A percentile compares a stretch with the other conserved stretches of the same genome.
phyloP scores from a whole-genome alignment of 2,329 filamentous ascomycete species.

The Xylariaceae sp. region DNA sequence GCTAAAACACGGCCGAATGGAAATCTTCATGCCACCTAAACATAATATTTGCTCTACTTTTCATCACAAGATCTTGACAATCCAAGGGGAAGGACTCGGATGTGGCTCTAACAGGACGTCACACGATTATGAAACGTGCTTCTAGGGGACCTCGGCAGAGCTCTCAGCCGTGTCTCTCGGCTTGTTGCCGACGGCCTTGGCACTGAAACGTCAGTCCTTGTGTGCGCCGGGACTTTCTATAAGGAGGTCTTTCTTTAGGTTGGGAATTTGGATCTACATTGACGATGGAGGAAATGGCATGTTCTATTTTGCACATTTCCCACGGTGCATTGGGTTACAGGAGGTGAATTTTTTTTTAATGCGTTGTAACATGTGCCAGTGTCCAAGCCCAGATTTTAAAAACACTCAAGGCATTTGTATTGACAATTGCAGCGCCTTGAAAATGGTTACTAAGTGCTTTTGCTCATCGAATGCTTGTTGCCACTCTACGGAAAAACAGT shows the following conservation, averaged over 20 bases:
- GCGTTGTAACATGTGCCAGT: too few species aligned
- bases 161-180: conserved; percentile 7
- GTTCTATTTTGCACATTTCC: too few species aligned
- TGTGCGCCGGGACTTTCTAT: neutral
- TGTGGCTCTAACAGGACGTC: neutral
- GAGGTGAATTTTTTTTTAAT: too few species aligned
- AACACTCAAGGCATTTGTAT: too few species aligned
- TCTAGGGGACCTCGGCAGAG: neutral
- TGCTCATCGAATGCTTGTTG: too few species aligned
- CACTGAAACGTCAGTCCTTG: neutral
- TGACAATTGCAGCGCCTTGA: too few species aligned
- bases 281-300: too few species aligned
- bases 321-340: too few species aligned
- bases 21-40: neutral
- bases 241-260: neutral
- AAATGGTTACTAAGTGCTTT: too few species aligned
- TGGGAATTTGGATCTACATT: neutral
- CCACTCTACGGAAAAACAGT: too few species aligned
- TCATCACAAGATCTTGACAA: neutral
- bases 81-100: neutral
- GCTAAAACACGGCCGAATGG: conserved; percentile 9
- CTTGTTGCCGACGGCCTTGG: conserved; percentile 4
- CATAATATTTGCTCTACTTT: too few species aligned
- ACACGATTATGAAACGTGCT: conserved; percentile 10
- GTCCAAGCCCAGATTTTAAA: too few species aligned